Base-by-base conservation (phyloP, 1,139 yeast genomes). In the Debaryomyces sp. region DNA sequence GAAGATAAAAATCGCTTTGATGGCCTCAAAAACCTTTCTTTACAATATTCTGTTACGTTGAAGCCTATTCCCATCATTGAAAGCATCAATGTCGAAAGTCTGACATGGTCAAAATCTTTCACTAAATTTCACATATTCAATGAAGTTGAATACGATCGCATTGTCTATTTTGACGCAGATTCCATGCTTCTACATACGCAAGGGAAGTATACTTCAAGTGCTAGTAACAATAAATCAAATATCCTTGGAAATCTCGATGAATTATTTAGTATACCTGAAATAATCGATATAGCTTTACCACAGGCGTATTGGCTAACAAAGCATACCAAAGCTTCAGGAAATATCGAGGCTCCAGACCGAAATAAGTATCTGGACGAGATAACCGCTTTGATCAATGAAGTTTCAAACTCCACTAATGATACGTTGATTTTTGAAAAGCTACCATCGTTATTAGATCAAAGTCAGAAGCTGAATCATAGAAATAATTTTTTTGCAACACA, bases 91-190 rank as follows among this genome's bases (percentile, higher is more conserved):
- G 50, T 57, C 22, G 65, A 56, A 22, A 57, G 60, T 18, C 54
- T 66, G 4, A 61, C 70, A 36, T 83, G 87, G 87, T 57, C 68
- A 3, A 69, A 75, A 8, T 78, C 85, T 43, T 77, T 80, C 53
- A 82, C 87, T 0, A 83, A 84, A 55, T 64, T 83, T 35, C 71
- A 76, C 51, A 73, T 81, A 0, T 84, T 84, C 58, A 71, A 75
- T 50, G 74, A 75, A 54, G 67, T 71, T 0, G 75, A 80, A 37
- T 85, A 71, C 43, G 71, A 68, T 36, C 54, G 72, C 32, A 51
- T 73, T 29, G 68, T 73, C 4, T 72, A 62, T 49, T 71, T 73
- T 53, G 82, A 78, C 58, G 66, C 80, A 1, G 83, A 77, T 56
- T 66, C 78, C 10, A 66, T 71, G 65, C 53, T 78, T 18, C 45